Percentiles rank a stretch among this genome's conserved stretches.
These are phyloP conservation scores for Domatiomyces globalis DNA, from an alignment of 2,329 filamentous ascomycete species.

Conservation along the genomic window DNA sequence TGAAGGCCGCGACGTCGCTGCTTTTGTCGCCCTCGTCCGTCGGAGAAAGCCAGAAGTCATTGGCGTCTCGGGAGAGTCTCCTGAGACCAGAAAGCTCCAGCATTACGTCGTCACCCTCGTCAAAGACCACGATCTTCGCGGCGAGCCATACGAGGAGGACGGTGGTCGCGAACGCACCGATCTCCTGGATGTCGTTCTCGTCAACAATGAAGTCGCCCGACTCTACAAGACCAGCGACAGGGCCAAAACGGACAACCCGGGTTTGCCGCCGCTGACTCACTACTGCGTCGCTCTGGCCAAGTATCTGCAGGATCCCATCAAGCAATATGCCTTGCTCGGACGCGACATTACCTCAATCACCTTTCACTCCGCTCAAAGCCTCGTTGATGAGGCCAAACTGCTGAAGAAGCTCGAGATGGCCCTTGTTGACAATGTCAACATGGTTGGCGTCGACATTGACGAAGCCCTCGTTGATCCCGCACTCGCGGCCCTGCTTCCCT, in stretches of 20 bases:
- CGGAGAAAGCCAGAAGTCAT: constrained; percentile 79
- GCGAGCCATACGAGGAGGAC: constrained; percentile 75
- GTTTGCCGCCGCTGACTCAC: constrained; percentile 59
- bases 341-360: constrained; percentile 74
- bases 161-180: constrained; percentile 62
- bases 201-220: constrained; percentile 94
- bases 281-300: constrained; percentile 83
- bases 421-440: constrained; percentile 96
- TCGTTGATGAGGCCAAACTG: constrained; percentile 77
- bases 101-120: constrained; percentile 69
- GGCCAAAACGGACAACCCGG: constrained; percentile 66
- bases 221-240: constrained; percentile 84
- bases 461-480: constrained; percentile 72
- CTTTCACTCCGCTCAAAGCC: constrained; percentile 80
- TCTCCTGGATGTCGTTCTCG: constrained; percentile 71
- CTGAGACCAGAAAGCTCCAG: constrained; percentile 71
- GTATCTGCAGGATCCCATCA: constrained; percentile 90
- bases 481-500: constrained; percentile 76
- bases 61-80: constrained; percentile 74
- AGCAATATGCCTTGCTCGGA: constrained; percentile 87
- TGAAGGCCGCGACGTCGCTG: constrained; percentile 49
- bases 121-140: constrained; percentile 59
- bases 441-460: constrained; percentile 89
- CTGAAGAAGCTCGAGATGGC: constrained; percentile 80
- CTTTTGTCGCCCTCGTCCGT: constrained; percentile 65